These are phyloP conservation scores for Huiozyma naganishii DNA, from an alignment of 805 yeast genomes.

Conservation along the genomic window DNA sequence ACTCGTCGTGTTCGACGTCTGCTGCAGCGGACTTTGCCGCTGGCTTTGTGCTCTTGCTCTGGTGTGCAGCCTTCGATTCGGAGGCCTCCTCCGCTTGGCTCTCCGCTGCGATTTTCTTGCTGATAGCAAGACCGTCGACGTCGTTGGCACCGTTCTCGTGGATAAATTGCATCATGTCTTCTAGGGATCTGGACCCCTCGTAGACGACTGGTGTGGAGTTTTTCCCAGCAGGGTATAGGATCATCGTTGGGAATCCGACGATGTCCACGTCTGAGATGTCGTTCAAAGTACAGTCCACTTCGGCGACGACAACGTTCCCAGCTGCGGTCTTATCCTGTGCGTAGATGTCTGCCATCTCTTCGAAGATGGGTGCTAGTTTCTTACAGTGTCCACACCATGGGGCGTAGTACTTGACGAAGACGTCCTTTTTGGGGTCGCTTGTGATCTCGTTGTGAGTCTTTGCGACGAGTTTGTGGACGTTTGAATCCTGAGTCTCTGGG, in stretches of 20 bases:
- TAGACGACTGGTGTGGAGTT: slow-evolving; percentile 54
- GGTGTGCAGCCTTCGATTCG: slow-evolving; percentile 4
- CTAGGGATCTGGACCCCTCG: slow-evolving; percentile 65
- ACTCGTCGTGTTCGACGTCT: slow-evolving; percentile 26
- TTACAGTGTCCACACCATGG: slow-evolving; percentile 99
- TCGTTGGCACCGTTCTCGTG: slow-evolving; percentile 52
- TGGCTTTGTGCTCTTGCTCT: slow-evolving; percentile 8
- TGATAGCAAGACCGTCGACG: slow-evolving; percentile 42
- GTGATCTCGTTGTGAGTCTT: slow-evolving; percentile 67
- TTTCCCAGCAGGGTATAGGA: slow-evolving; percentile 82
- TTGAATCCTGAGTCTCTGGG: slow-evolving; percentile 72
- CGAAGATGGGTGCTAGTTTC: slow-evolving; percentile 80
- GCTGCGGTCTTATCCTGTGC: slow-evolving; percentile 37
- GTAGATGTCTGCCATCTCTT: slow-evolving; percentile 69
- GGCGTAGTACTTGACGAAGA: slow-evolving; percentile 84
- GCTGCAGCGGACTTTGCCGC: slow-evolving; percentile 11
- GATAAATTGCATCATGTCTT: slow-evolving; percentile 59
- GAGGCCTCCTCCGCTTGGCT: slow-evolving; percentile 11
- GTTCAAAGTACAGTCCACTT: slow-evolving; percentile 82
- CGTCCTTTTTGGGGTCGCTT: slow-evolving; percentile 48
- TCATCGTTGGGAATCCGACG: slow-evolving; percentile 86
- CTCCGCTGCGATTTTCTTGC: slow-evolving; percentile 10
- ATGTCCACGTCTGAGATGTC: slow-evolving; percentile 69
- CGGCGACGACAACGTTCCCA: slow-evolving; percentile 60
- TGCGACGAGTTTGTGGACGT: slow-evolving; percentile 72